Conservation (phyloP, 2,329 filamentous ascomycete genomes). For the Trichoderma sp. region DNA sequence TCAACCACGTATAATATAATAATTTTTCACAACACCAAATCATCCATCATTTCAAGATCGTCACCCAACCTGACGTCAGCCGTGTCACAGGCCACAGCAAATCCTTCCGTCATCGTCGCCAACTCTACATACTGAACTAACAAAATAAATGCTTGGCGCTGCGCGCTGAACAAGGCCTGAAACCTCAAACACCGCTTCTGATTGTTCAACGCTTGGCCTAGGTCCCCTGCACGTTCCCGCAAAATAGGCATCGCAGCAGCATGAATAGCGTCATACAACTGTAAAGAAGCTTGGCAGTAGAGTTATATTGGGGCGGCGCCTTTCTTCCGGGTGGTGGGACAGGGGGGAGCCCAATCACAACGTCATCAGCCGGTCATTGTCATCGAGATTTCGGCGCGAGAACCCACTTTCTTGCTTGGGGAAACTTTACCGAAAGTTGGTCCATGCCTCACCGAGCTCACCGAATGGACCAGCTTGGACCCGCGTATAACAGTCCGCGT, state of each 20-base stretch:
- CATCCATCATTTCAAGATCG: neutral
- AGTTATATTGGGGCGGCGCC: slow-evolving; percentile 17
- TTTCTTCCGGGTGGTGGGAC: slow-evolving; percentile 14
- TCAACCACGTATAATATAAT: slow-evolving; percentile 4
- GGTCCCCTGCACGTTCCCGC: slow-evolving; percentile 14
- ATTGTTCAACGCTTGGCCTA: neutral
- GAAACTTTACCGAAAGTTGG: slow-evolving; percentile 5
- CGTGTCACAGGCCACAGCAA: neutral
- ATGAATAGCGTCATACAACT: slow-evolving; percentile 24
- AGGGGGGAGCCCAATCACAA: slow-evolving; percentile 15
- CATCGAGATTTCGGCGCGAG: slow-evolving; percentile 15
- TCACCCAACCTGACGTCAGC: slow-evolving; percentile 21
- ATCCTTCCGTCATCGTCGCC: slow-evolving; percentile 14
- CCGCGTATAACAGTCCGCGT: neutral
- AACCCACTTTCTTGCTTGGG: slow-evolving; percentile 14
- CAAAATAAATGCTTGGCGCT: too few relatives aligned
- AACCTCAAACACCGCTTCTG: neutral
- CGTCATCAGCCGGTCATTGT: slow-evolving; percentile 21
- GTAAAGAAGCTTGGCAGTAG: slow-evolving; percentile 24
- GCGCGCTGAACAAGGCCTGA: neutral
- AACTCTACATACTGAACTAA: neutral
- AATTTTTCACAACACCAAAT: neutral
- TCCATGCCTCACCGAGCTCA: slow-evolving; percentile 7
- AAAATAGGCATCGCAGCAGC: neutral
- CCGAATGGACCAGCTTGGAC: neutral